Conservation (phyloP, 371 early-diverging fungal genomes). For the Mucor plumbeus region DNA sequence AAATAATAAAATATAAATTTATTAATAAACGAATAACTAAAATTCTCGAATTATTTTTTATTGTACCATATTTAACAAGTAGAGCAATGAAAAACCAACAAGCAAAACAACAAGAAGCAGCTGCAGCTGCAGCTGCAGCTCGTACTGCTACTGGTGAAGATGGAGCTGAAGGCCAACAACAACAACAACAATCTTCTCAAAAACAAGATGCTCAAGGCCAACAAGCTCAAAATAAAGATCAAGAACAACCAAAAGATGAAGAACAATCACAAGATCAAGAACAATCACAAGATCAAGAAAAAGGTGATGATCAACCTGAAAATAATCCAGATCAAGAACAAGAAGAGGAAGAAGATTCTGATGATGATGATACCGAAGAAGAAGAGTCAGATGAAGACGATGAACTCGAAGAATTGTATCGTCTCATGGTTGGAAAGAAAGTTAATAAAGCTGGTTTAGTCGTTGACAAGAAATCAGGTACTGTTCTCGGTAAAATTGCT, state of each 20-base stretch:
- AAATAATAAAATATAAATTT: not conserved
- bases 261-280: not conserved
- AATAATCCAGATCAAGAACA: not conserved
- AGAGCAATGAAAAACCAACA: constrained; percentile 28
- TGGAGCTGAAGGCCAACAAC: constrained; percentile 9
- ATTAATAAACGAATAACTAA: constrained; percentile 5
- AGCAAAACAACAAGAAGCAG: constrained; percentile 19
- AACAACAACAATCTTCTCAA: constrained; percentile 1
- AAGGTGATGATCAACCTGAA: constrained; percentile 8
- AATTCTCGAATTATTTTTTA: constrained; percentile 30
- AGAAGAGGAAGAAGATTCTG: not conserved
- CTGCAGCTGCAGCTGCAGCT: constrained; percentile 12
- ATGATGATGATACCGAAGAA: constrained; percentile 14
- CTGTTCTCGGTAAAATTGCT: constrained; percentile 21
- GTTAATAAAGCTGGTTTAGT: constrained; percentile 26
- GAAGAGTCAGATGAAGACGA: constrained; percentile 15
- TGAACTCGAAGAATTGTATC: constrained; percentile 18
- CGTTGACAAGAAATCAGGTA: constrained; percentile 26
- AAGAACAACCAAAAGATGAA: not conserved
- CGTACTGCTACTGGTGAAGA: not conserved
- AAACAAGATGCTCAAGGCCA: not conserved
- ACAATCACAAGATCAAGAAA: not conserved
- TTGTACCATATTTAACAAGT: constrained; percentile 27
- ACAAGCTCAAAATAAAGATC: not conserved
- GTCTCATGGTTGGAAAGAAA: constrained; percentile 23